Evolutionary conservation across 2,329 filamentous ascomycete genomes (phyloP).

Genomic region (Metarhizium album): DNA sequence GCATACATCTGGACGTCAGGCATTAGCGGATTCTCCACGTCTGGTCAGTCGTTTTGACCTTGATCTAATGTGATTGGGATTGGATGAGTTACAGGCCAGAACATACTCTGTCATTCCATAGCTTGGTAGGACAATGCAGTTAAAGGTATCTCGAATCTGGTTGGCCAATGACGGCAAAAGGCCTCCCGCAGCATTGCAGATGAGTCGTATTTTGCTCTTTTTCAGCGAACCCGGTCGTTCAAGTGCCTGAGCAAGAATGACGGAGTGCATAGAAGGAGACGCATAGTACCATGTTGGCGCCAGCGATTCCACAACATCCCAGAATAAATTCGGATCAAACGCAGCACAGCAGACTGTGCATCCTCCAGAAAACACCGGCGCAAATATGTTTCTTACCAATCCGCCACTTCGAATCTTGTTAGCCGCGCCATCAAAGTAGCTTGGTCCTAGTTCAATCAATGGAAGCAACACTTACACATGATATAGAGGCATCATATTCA

Average conservation of each 20-base stretch:
- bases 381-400: slow-evolving; percentile 42
- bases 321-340: slow-evolving; percentile 45
- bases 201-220: slow-evolving; percentile 36
- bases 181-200: slow-evolving; percentile 44
- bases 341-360: slow-evolving; percentile 42
- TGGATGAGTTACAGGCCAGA: neutral
- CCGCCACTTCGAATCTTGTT: slow-evolving; percentile 29
- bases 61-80: neutral
- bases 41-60: neutral
- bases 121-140: slow-evolving; percentile 40
- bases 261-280: slow-evolving; percentile 45
- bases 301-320: slow-evolving; percentile 38
- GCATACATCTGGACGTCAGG: slow-evolving; percentile 35
- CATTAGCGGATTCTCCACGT: neutral
- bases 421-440: neutral
- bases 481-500: slow-evolving; percentile 51
- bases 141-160: slow-evolving; percentile 38
- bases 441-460: neutral
- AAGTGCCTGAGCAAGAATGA: slow-evolving; percentile 36
- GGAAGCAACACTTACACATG: slow-evolving; percentile 34
- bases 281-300: slow-evolving; percentile 47
- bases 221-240: slow-evolving; percentile 27
- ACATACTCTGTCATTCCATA: slow-evolving; percentile 47
- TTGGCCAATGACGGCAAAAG: slow-evolving; percentile 39
- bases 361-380: slow-evolving; percentile 41